phyloP scores from a whole-genome alignment of 1,139 yeast genomes.

The Hemisphaericaspora subhashii region DNA sequence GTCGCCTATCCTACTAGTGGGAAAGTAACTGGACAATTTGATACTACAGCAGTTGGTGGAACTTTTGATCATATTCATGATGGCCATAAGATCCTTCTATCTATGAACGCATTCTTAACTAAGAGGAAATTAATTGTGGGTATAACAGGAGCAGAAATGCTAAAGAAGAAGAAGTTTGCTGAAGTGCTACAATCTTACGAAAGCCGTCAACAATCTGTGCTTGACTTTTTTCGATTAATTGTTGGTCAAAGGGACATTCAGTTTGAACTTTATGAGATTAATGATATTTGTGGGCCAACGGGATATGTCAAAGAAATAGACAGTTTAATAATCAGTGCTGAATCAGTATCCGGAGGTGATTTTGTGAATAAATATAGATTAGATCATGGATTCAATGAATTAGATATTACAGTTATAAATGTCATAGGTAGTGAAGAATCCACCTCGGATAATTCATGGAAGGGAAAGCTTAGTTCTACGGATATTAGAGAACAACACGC shows the following conservation, averaged over 20 bases:
- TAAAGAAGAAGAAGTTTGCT: constrained; percentile 71
- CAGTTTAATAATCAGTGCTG: constrained; percentile 77
- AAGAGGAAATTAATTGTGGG: constrained; percentile 66
- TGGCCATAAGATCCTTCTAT: constrained; percentile 86
- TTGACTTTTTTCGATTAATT: constrained; percentile 42
- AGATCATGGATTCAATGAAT: constrained; percentile 52
- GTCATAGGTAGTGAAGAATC: constrained; percentile 64
- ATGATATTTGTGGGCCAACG: constrained; percentile 94
- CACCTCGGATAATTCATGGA: constrained; percentile 48
- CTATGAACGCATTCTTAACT: constrained; percentile 69
- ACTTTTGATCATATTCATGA: constrained; percentile 96
- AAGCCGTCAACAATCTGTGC: constrained; percentile 48
- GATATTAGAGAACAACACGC: constrained; percentile 33
- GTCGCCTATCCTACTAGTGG: neutral
- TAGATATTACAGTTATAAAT: constrained; percentile 62
- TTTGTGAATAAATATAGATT: constrained; percentile 65
- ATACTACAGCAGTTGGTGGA: constrained; percentile 77
- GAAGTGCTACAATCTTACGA: constrained; percentile 64
- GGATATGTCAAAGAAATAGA: constrained; percentile 74
- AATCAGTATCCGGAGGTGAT: constrained; percentile 74
- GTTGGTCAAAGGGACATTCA: constrained; percentile 40
- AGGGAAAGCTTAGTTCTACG: constrained; percentile 85
- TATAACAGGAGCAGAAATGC: constrained; percentile 74
- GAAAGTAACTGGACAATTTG: constrained; percentile 6
- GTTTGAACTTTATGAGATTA: constrained; percentile 54